Evolutionary conservation across 1,284 basidiomycete species (phyloP), one percentile per base, ranked within the genome.

Genomic region (Fomitopsis palustris): DNA sequence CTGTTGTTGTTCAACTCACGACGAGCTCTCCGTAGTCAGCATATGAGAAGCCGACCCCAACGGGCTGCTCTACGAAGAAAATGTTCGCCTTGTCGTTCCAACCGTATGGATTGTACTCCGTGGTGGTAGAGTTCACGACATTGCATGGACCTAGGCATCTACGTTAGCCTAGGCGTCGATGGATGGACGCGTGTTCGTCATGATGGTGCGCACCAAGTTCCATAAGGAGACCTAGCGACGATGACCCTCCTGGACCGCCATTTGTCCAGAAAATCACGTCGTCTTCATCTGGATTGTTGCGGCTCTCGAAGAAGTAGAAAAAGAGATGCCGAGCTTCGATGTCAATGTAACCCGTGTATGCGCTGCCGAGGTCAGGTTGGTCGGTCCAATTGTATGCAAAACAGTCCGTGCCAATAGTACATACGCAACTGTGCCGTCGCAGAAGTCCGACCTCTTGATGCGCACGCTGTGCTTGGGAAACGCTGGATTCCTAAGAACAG

Each of bases 271-370:
- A 79, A 33, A 52, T 79, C 3, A 89, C 79, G 60, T 87, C 85
- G 65, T 89, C 86, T 43, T 75, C 81, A 29, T 79, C 77, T 1
- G 90, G 89, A 59, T 88, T 77, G 59, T 74, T 81, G 56, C 91
- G 77, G 57, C 85, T 88, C 72, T 93, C 91, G 73, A 93, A 93
- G 69, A 83, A 84, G 74, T 81, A 82, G 78, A 92, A 94, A 76
- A 93, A 94, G 27, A 93, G 72, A 63, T 89, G 87, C 47, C 86
- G 80, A 12, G 87, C 86, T 63, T 84, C 79, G 43, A 83, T 81
- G 58, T 90, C 88, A 54, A 89, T 86, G 69, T 87, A 86, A 23
- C 83, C 83, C 0, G 78, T 78, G 62, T 58, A 63, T 19, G 57
- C 31, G 5, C 45, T 43, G 23, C 17, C 17, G 25, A 19, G 29